Evolutionary conservation across 495 filamentous ascomycete species (phyloP).

Genomic region (Halenospora varia): DNA sequence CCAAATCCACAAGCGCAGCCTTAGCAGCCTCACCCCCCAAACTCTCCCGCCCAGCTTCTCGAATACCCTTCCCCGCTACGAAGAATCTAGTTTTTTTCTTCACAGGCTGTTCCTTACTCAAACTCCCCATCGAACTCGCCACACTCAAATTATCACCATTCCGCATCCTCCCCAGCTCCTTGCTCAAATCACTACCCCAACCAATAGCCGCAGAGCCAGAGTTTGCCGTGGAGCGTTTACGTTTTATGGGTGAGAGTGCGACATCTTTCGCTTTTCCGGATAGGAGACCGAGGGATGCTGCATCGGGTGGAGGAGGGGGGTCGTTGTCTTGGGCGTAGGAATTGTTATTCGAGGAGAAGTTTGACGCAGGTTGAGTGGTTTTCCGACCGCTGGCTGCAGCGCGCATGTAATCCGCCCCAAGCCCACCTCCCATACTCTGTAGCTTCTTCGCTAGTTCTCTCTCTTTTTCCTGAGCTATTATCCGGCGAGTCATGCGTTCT

Average conservation of each 20-base stretch:
- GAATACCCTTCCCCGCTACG: constrained; percentile 70
- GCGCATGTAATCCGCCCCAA: constrained; percentile 77
- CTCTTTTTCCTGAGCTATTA: constrained; percentile 66
- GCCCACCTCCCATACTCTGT: constrained; percentile 53
- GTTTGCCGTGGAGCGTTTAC: constrained; percentile 50
- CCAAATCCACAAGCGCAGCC: constrained; percentile 30
- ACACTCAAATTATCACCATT: constrained; percentile 50
- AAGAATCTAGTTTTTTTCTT: constrained; percentile 84
- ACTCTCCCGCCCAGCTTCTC: constrained; percentile 73
- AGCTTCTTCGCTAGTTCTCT: constrained; percentile 73
- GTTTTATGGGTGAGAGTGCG: constrained; percentile 69
- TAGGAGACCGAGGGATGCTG: constrained; percentile 52
- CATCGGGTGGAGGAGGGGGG: constrained; percentile 30
- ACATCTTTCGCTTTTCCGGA: constrained; percentile 53
- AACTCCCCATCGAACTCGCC: too few species aligned
- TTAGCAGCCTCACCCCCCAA: constrained; percentile 48
- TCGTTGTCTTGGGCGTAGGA: not conserved
- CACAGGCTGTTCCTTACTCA: constrained; percentile 43
- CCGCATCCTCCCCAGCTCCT: constrained; percentile 49
- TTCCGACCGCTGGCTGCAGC: too few species aligned
- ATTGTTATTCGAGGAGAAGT: too few species aligned
- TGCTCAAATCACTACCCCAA: constrained; percentile 43
- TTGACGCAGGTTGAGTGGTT: constrained; percentile 13
- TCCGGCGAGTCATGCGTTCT: constrained; percentile 20
- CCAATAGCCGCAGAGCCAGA: constrained; percentile 34